These are phyloP conservation scores for Theobroma grandiflorum DNA, from an alignment of 441 rosid species.

Conservation along the genomic window DNA sequence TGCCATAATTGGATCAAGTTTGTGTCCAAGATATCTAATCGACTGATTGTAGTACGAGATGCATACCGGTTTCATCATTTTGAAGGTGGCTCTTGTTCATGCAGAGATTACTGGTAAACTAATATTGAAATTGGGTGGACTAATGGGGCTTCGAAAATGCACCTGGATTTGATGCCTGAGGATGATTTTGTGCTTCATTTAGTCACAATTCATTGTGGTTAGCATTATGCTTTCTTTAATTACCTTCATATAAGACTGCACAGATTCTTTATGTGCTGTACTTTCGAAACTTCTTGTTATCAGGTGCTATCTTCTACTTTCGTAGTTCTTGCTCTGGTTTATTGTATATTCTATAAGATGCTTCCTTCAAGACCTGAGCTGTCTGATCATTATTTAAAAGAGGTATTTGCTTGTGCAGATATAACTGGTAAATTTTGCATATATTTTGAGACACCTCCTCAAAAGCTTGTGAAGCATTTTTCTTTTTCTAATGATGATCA, in stretches of 20 bases:
- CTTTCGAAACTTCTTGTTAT: background rate
- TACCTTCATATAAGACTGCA: slow-evolving; percentile 1
- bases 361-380: background rate
- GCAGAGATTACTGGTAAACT: slow-evolving; percentile 69
- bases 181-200: background rate
- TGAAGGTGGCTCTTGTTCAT: slow-evolving; percentile 63
- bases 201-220: background rate
- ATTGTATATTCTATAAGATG: background rate
- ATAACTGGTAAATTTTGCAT: background rate
- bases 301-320: background rate
- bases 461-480: slow-evolving; percentile 19
- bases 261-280: background rate
- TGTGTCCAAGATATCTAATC: slow-evolving; percentile 59
- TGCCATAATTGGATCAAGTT: slow-evolving; percentile 75
- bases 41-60: slow-evolving; percentile 65
- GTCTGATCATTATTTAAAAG: background rate
- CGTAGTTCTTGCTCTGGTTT: background rate
- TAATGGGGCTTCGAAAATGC: background rate
- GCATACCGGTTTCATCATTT: slow-evolving; percentile 77
- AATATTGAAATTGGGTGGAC: background rate
- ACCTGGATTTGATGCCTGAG: background rate
- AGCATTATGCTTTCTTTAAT: background rate
- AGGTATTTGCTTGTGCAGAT: slow-evolving; percentile 11
- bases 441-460: background rate
- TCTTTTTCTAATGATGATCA: background rate